Base-by-base conservation (phyloP, 805 yeast genomes). In the Metschnikowia matae region DNA sequence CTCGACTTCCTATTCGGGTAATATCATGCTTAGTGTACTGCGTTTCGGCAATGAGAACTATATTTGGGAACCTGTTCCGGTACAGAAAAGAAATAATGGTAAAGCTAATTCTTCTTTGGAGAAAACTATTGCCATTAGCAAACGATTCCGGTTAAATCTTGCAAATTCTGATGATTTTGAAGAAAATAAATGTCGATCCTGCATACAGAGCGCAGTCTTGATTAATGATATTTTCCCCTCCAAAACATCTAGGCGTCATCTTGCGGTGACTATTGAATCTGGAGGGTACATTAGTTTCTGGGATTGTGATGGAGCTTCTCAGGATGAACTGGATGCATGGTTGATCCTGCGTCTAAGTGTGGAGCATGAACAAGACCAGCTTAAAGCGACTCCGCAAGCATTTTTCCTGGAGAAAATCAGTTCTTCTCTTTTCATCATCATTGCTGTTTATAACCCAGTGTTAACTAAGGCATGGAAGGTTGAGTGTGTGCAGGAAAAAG, bases 261-360 rank as follows among this genome's bases (percentile, higher is more conserved):
- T 68, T 34, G 73, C 65, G 0, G 60, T 64, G 1, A 53, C 66
- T 3, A 49, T 61, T n/a, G 75, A 72, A 38, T 63, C 62, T 36
- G 58, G 62, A 5, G 70, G 73, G 3, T 55, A 50, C 40, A 53
- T 89, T 11, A 72, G 81, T 11, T 68, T 86, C 5, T 88, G 89
- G 88, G 80, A 84, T 50, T 81, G 90, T 48, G 61, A 69, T 44
- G 68, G 73, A 8, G 58, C 62, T 3, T 51, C 55, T 18, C 51
- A 57, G 48, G 69, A 69, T 49, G 69, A 67, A 43, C 54, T 58
- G 44, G 63, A 66, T n/a, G 75, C 67, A 0, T 60, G 52, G 1
- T 54, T 69, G 41, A 48, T 68, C 2, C 40, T 44, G 10, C 43
- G 65, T 23, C 18, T 59, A n/a, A 50, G 53, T 20, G 55, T 53